Base-by-base conservation (phyloP, 108 stramenopile genomes). In the Nitzschia inconspicua region DNA sequence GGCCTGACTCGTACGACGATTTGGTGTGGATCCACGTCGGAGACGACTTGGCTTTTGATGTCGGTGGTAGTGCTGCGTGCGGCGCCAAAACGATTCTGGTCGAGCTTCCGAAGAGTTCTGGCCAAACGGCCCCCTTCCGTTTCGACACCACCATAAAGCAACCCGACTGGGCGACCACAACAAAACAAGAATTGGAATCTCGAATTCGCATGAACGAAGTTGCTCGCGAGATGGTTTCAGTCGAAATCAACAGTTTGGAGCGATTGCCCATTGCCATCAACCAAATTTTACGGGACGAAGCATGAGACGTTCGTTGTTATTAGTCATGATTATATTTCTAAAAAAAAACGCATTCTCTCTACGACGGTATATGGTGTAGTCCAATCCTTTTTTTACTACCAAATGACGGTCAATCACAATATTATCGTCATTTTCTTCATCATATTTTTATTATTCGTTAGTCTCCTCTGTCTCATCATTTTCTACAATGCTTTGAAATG, bases 1-100 rank as follows among this genome's bases (percentile, higher is more conserved):
- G 62, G 69, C 53, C 72, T 41, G 57, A 56, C 0, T 26, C 51
- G 4, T 47, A 56, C n/a, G 77, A 73, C 30, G 73, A 82, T 48
- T 57, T 73, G 24, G 63, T 71, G 16, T 91, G 89, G 89, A 77
- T 91, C 52, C 93, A 94, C 63, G 82, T 91, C 7, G 93, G 93
- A 36, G 93, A 94, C 59, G 87, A 89, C 67, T 72, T 94, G 58
- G 87, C 89, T 0, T 91, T 88, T 57, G 93, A 94, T 76, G 85
- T 90, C 0, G 89, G 87, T 26, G 93, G 89, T 20, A 62, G 75
- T 42, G 75, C 87, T 4, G 65, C 70, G 4, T 85, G 86, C 56
- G 93, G 93, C 26, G 93, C 93, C 52, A 88, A 85, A 51, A 94
- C 93, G 10, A 85, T 94, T 56, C 65, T 90, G 35, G 66, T 89